Evolutionary conservation across 2,329 filamentous ascomycete genomes (phyloP).

Genomic region (Penicillium concentricum): DNA sequence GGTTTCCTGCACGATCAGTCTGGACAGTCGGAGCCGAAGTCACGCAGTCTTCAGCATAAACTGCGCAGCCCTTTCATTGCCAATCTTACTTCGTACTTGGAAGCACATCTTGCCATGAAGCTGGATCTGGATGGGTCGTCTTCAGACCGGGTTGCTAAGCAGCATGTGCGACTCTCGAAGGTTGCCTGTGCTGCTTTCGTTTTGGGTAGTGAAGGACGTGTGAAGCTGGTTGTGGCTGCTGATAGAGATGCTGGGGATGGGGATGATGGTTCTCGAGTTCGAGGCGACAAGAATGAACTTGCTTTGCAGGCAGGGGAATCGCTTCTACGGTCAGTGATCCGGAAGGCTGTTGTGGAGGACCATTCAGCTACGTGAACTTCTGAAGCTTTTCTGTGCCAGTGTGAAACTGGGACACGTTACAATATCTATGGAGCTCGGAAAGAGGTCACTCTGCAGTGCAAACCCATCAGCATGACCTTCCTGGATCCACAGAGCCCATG

Average conservation of each 20-base stretch:
- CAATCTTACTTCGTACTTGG: constrained; percentile 37
- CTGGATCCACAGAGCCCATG: neutral
- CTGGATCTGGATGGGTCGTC: constrained; percentile 30
- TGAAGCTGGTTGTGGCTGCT: constrained; percentile 37
- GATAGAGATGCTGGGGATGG: constrained; percentile 17
- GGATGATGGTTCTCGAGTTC: constrained; percentile 14
- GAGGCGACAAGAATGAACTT: neutral
- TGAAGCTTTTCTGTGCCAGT: neutral
- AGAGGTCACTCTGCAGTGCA: neutral
- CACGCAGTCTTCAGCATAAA: constrained; percentile 12
- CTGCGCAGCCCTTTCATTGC: constrained; percentile 10
- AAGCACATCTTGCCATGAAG: constrained; percentile 42
- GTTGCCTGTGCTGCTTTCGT: constrained; percentile 42
- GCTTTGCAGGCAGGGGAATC: constrained; percentile 33
- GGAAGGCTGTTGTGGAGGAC: constrained; percentile 27
- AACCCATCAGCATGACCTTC: neutral
- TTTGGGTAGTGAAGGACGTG: constrained; percentile 37
- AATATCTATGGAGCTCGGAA: neutral
- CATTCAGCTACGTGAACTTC: constrained; percentile 16
- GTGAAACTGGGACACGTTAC: neutral
- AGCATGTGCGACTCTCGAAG: constrained; percentile 38
- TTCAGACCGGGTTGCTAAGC: constrained; percentile 7
- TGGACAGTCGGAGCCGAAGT: neutral
- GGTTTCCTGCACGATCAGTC: constrained; percentile 18
- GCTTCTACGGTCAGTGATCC: constrained; percentile 33